These are phyloP conservation scores for Stylonectria norvegica DNA, from an alignment of 2,329 filamentous ascomycete species.

Conservation along the genomic window DNA sequence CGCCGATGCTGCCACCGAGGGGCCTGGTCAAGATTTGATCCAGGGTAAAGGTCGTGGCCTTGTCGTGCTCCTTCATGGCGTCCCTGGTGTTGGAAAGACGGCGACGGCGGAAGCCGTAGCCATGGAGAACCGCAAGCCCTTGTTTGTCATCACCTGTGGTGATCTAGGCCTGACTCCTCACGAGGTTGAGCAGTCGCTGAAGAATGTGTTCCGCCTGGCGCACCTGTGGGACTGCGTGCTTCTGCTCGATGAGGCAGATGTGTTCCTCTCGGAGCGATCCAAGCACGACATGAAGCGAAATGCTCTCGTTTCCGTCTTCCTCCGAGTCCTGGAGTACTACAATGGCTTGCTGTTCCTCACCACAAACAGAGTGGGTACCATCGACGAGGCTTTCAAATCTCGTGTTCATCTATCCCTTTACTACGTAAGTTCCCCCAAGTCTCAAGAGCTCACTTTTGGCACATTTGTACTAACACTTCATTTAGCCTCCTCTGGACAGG, in stretches of 20 bases:
- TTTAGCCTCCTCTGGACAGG: slow-evolving; percentile 34
- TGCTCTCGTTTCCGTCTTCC: slow-evolving; percentile 41
- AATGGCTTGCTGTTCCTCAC: slow-evolving; percentile 47
- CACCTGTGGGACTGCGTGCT: slow-evolving; percentile 38
- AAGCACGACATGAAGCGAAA: slow-evolving; percentile 33
- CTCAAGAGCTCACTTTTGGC: not conserved
- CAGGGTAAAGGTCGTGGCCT: slow-evolving; percentile 44
- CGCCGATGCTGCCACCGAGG: slow-evolving; percentile 26
- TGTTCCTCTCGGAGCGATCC: slow-evolving; percentile 32
- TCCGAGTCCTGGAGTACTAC: slow-evolving; percentile 47
- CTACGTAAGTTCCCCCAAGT: slow-evolving; percentile 28
- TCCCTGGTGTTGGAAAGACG: slow-evolving; percentile 49
- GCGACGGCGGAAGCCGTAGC: slow-evolving; percentile 44
- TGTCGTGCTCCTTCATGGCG: slow-evolving; percentile 44
- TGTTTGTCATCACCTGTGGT: slow-evolving; percentile 49
- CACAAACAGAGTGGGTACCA: slow-evolving; percentile 46
- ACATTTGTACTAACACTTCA: not conserved
- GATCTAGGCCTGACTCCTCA: slow-evolving; percentile 42
- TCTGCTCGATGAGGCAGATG: slow-evolving; percentile 37
- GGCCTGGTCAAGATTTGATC: slow-evolving; percentile 39
- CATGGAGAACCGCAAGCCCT: slow-evolving; percentile 39
- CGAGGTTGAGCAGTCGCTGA: slow-evolving; percentile 40
- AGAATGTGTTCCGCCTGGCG: slow-evolving; percentile 42
- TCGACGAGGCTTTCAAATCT: slow-evolving; percentile 50
- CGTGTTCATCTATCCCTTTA: slow-evolving; percentile 44